These are phyloP conservation scores for Polygonum maritimum DNA, from an alignment of 148 eudicot genomes.

Conservation along the genomic window DNA sequence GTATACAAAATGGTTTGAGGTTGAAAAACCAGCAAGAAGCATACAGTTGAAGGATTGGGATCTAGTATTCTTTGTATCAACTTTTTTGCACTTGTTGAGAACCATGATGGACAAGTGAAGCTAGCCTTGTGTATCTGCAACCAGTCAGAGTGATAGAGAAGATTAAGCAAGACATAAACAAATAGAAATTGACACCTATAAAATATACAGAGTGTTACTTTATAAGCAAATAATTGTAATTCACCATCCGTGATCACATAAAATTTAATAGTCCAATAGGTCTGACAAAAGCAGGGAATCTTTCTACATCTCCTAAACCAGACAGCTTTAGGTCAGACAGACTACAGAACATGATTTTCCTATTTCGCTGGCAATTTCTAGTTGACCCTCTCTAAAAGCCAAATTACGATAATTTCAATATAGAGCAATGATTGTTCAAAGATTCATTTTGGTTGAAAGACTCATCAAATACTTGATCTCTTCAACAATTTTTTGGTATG, in stretches of 20 bases:
- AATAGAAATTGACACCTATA: background rate
- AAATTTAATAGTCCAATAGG: background rate
- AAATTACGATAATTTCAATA: background rate
- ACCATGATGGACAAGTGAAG: constrained; percentile 84
- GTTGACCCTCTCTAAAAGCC: background rate
- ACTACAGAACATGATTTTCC: background rate
- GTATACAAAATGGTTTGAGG: background rate
- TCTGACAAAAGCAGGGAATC: background rate
- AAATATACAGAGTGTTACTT: background rate
- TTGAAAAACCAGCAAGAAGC: constrained; percentile 18
- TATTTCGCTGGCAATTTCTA: background rate
- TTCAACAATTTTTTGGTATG: background rate
- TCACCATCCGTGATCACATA: background rate
- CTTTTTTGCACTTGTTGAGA: constrained; percentile 78
- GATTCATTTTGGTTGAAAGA: background rate
- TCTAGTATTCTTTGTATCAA: constrained; percentile 76
- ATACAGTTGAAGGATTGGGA: constrained; percentile 74
- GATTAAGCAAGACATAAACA: background rate
- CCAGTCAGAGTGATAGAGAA: background rate
- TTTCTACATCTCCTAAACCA: background rate
- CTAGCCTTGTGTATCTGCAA: constrained; percentile 76
- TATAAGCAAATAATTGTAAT: background rate
- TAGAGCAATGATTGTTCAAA: background rate
- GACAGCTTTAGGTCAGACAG: background rate
- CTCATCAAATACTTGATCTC: too few species aligned